Base-by-base conservation (phyloP, 305 asterid species). In the Euphrasia arctica region DNA sequence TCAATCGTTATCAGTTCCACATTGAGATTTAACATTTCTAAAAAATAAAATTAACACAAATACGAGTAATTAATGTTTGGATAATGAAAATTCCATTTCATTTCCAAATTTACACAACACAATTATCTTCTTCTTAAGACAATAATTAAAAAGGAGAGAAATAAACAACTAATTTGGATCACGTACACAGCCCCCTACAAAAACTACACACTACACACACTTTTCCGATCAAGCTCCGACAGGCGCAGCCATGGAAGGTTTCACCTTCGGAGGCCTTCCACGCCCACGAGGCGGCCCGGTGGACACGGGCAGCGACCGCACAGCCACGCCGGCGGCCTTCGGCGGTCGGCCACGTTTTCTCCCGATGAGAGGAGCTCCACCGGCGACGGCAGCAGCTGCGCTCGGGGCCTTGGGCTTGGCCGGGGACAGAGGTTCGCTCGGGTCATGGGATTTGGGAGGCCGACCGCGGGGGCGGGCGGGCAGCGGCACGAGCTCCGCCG, bases 191-290 rank as follows among this genome's bases (percentile, higher is more conserved):
- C 10, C 60, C 80, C 80, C 80, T 70, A 68, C 65, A 72, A 42
- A 62, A 56, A 11, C 29, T 0, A 14, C 8, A 39, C 43, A 36
- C 54, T 34, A 36, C 43, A 39, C 43, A 1, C 8, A 34, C 7
- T 14, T 18, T 62, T 54, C 18, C 78, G 67, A 61, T 83, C 79
- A 87, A 67, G 90, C 95, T 74, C 95, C 95, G 4, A 83, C 95
- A 0, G 85, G 61, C 2, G 91, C 80, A 15, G 94, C 71, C 42
- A 56, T 79, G 0, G 78, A 72, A 5, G 91, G 69, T 65, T 83
- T 88, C 79, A 79, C 89, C 72, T 91, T 91, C 0, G 95, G 95
- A 27, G 91, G 96, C 74, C 97, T 75, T 31, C 97, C 97, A 52
- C 96, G 86, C 0, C 95, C 91, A 14, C 96, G 85, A 0, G 82